Evolutionary conservation across 2,329 filamentous ascomycete genomes (phyloP), one percentile per base, ranked within the genome.

Genomic region (Fusarium beomiforme): DNA sequence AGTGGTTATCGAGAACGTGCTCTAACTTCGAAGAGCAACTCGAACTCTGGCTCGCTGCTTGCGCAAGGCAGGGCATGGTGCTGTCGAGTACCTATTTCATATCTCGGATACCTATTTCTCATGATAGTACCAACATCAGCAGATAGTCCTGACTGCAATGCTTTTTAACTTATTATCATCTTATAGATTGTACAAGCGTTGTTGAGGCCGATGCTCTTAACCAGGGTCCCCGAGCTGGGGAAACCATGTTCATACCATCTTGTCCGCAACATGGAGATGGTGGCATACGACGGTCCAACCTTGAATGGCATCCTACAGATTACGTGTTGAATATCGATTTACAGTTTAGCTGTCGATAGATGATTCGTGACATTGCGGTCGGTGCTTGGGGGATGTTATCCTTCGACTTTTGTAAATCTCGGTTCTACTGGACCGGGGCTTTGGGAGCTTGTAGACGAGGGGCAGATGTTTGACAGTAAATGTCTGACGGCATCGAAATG

Each of bases 171-270:
- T 11, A 19, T 17, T 23, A 49, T 43, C 26, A 50, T 59, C 39
- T 66, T 46, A 70, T 67, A 65, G 64, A 70, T 69, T 59, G 59
- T 10, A 29, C 57, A 60, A 39, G 43, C 54, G 26, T 69, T 59
- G 29, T 56, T 37, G 29, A 44, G 59, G 58, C 59, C 55, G 61
- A 70, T 70, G 64, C 58, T 50, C 54, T 71, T 67, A 42, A 42
- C 47, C 58, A 59, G 68, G 61, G 67, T 33, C 46, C 21, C 51
- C 36, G 26, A 41, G 57, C 72, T 51, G 59, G 72, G 70, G 59
- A 73, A 69, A 73, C 70, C 72, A 71, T 74, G 67, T 21, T 55
- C 37, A 55, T 55, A 59, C 39, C 46, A 65, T 64, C 47, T 19
- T 54, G 33, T 34, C 46, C 37, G 41, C 63, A 66, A 64, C 64